Evolutionary conservation across 202 grass and related monocot genomes (phyloP).

Genomic region (Eragrostis tef): DNA sequence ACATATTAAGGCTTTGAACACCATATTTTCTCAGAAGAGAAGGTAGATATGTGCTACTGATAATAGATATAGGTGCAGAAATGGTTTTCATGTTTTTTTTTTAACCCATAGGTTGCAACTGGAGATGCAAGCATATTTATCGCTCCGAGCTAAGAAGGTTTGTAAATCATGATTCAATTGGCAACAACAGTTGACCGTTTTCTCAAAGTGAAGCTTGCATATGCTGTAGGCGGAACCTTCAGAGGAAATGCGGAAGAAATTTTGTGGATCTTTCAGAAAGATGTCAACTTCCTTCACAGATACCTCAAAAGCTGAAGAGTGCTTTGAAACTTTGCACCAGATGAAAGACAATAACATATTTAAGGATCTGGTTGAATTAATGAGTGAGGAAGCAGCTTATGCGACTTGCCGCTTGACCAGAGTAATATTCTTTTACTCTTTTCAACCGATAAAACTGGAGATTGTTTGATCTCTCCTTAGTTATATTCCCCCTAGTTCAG

Average conservation of each 20-base stretch:
- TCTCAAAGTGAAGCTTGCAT: slow-evolving; percentile 42
- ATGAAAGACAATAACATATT: slow-evolving; percentile 97
- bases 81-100: slow-evolving; percentile 25
- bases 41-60: slow-evolving; percentile 55
- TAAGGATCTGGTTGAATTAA: slow-evolving; percentile 75
- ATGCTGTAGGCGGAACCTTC: slow-evolving; percentile 67
- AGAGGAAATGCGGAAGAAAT: slow-evolving; percentile 66
- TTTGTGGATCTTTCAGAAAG: slow-evolving; percentile 62
- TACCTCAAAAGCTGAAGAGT: slow-evolving; percentile 71
- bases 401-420: slow-evolving; percentile 56
- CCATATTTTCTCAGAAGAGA: slow-evolving; percentile 81
- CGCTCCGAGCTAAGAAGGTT: slow-evolving; percentile 78
- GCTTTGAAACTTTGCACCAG: slow-evolving; percentile 81
- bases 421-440: slow-evolving; percentile 56
- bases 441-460: slow-evolving; percentile 28
- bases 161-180: slow-evolving; percentile 39
- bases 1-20: slow-evolving; percentile 77
- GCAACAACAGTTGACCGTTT: slow-evolving; percentile 32
- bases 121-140: slow-evolving; percentile 84
- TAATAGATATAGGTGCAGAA: slow-evolving; percentile 23
- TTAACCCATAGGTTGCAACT: slow-evolving; percentile 68
- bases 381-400: slow-evolving; percentile 59
- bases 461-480: slow-evolving; percentile 40
- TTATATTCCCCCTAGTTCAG: slow-evolving; percentile 32
- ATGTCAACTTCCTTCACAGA: slow-evolving; percentile 74